Evolutionary conservation across 129 eudicot genomes (phyloP).

Genomic region (Chrysanthemum seticuspe): DNA sequence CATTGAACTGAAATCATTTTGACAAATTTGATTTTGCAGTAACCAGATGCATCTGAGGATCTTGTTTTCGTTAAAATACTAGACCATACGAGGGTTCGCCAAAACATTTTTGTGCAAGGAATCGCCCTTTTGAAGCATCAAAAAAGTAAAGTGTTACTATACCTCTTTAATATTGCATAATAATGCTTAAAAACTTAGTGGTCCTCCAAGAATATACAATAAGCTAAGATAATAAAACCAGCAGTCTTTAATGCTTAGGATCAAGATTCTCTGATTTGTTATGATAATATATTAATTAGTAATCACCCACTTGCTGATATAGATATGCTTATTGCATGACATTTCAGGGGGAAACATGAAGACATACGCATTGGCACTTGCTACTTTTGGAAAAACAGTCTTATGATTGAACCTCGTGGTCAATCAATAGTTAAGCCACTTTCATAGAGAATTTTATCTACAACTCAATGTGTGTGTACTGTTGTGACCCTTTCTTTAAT

Average conservation of each 20-base stretch:
- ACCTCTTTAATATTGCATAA: slow-evolving; percentile 17
- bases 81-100: not conserved
- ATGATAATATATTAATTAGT: slow-evolving; percentile 1
- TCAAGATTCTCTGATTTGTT: slow-evolving; percentile 27
- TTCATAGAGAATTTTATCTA: slow-evolving; percentile 24
- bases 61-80: not conserved
- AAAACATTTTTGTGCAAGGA: not conserved
- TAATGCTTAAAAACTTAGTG: slow-evolving; percentile 11
- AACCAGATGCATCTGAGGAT: not conserved
- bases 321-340: slow-evolving; percentile 25
- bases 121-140: slow-evolving; percentile 6
- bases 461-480: slow-evolving; percentile 25
- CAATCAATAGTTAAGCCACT: slow-evolving; percentile 26
- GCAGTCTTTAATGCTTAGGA: slow-evolving; percentile 23
- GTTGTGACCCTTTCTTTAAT: slow-evolving; percentile 3
- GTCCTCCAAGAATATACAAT: slow-evolving; percentile 18
- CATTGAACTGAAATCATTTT: not conserved
- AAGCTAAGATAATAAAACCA: slow-evolving; percentile 7
- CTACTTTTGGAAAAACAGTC: slow-evolving; percentile 32
- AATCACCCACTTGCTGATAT: slow-evolving; percentile 24
- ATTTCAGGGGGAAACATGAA: slow-evolving; percentile 16
- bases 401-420: slow-evolving; percentile 30
- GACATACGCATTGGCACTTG: slow-evolving; percentile 30
- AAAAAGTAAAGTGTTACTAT: not conserved
- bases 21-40: not conserved